Conservation (phyloP, 225 moss, liverwort and hornwort species). For the Neckera pumila region DNA sequence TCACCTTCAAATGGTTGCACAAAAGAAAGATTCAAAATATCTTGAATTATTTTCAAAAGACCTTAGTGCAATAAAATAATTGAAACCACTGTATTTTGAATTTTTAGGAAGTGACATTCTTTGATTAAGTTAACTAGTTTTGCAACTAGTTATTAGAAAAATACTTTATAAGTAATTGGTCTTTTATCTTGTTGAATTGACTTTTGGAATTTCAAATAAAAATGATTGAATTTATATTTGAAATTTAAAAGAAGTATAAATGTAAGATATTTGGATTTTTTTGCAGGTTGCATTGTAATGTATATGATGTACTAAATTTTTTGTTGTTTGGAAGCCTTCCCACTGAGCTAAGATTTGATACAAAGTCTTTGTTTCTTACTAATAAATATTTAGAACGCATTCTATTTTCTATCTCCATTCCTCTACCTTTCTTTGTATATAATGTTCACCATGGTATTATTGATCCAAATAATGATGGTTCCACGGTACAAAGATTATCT, state of each 20-base stretch:
- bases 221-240: background rate
- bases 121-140: no score
- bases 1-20: no score
- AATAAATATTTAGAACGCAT: conserved; percentile 20
- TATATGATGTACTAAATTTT: conserved; percentile 9
- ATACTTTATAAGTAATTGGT: no score
- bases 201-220: background rate
- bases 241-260: background rate
- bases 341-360: conserved; percentile 3
- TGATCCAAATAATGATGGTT: conserved; percentile 2
- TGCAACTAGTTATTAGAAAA: no score
- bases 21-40: background rate
- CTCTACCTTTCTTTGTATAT: conserved; percentile 22
- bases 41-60: no score
- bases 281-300: conserved; percentile 16
- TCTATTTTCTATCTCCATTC: conserved; percentile 12
- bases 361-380: conserved; percentile 17
- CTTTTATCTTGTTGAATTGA: background rate
- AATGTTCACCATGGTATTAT: conserved; percentile 6
- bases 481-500: background rate
- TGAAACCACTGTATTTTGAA: no score
- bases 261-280: no score
- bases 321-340: conserved; percentile 14
- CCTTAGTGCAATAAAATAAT: accelerated
- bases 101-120: accelerated